phyloP scores from a whole-genome alignment of 2,329 filamentous ascomycete genomes.

The Penicillium sp. region DNA sequence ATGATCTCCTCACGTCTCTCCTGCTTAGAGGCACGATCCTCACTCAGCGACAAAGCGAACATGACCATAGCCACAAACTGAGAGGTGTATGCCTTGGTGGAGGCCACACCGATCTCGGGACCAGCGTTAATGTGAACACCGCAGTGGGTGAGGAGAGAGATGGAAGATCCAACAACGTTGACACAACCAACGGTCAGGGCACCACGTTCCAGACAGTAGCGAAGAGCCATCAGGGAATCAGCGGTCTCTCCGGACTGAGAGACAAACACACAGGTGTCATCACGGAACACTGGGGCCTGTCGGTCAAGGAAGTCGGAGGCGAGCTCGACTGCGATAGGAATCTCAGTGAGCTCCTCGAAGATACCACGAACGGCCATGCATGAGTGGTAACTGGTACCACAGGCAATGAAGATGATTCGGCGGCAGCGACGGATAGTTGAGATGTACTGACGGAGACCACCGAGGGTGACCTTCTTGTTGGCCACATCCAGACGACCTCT shows the following conservation, averaged over 20 bases:
- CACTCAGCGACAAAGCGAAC: conserved; percentile 94
- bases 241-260: conserved; percentile 98
- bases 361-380: conserved; percentile 99
- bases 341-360: conserved; percentile 97
- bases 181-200: conserved; percentile 97
- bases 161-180: conserved; percentile 97
- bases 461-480: conserved; percentile 93
- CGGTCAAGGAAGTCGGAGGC: conserved; percentile 98
- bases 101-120: conserved; percentile 97
- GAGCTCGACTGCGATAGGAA: conserved; percentile 93
- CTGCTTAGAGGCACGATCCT: conserved; percentile 94
- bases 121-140: conserved; percentile 99
- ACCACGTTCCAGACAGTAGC: conserved; percentile 96
- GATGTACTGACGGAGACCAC: conserved; percentile 94
- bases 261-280: conserved; percentile 98
- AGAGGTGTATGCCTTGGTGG: conserved; percentile 98
- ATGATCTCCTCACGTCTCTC: conserved; percentile 93
- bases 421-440: conserved; percentile 93
- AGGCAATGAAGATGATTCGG: conserved; percentile 98
- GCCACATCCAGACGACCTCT: conserved; percentile 91
- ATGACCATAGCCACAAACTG: conserved; percentile 99
- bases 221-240: conserved; percentile 92
- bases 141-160: conserved; percentile 97
- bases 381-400: conserved; percentile 96
- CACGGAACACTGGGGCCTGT: conserved; percentile 96